Evolutionary conservation across 495 filamentous ascomycete species (phyloP), one percentile per base, ranked within the genome.

Genomic region (Viridothelium virens): DNA sequence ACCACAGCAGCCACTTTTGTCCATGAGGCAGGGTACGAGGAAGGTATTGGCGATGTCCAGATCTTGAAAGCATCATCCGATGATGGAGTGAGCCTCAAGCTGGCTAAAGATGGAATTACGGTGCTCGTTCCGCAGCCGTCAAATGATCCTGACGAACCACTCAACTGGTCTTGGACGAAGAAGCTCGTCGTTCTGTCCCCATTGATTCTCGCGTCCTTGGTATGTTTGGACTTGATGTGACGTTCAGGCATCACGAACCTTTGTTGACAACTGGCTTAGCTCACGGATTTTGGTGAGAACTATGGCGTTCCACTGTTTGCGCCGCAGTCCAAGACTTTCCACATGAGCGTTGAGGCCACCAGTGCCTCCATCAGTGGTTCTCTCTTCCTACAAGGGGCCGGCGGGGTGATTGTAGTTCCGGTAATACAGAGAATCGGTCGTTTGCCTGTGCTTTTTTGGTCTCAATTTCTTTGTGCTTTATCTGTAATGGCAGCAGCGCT

Each of bases 341-440:
- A 74, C n/a, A 80, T 83, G 68, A 73, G 66, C 6, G 62, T 80
- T 38, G 64, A 74, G 7, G 74, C 78, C 38, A 78, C 81, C 9
- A 74, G 78, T 0, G 77, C 76, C 7, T 83, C 80, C 16, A 77
- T 81, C 71, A 79, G 76, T 70, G 80, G 78, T 38, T 80, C 79
- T 18, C 79, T 85, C 66, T 74, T 84, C 65, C 72, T 83, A 64
- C 81, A 84, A 69, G 82, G 80, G 0, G 77, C 82, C 61, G 82
- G 82, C 37, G 81, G 82, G 7, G 71, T 84, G n/a, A 74, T 83
- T 63, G 81, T 78, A 0, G 81, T 84, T 12, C 80, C 80, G 3
- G 67, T 84, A 0, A 76, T 79, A 61, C 78, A 82, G 64, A 73
- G 78, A 18, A 83, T 78, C 70, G 82, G 81, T 47, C 74, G 81